Conservation (phyloP, 345 rosid genomes). For the Hibiscus syriacus region DNA sequence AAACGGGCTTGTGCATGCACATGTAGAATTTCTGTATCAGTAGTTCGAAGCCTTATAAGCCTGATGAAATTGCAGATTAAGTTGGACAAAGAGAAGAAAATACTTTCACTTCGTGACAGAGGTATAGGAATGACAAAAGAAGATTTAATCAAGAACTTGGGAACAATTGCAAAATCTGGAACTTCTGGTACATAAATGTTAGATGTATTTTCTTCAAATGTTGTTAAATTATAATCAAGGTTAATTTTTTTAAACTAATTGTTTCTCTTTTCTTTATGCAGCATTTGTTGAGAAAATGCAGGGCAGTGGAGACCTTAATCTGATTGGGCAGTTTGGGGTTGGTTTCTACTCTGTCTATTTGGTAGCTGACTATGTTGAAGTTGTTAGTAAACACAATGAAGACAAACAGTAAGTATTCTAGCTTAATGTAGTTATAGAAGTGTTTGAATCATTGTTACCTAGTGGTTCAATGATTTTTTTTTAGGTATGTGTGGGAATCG, state of each 20-base stretch:
- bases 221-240: not conserved
- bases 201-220: not conserved
- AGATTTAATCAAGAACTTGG: no score
- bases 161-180: no score
- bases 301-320: constrained; percentile 86
- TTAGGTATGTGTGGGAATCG: constrained; percentile 94
- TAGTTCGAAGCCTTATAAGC: not conserved
- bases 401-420: no score
- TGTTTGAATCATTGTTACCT: constrained; percentile 2
- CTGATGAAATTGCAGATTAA: no score
- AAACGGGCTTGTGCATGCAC: not conserved
- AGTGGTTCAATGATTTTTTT: not conserved
- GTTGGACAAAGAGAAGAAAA: no score
- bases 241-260: not conserved
- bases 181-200: constrained; percentile 62
- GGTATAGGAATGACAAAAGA: no score
- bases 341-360: no score
- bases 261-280: constrained; percentile 15
- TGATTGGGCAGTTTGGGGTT: constrained; percentile 96
- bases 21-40: not conserved
- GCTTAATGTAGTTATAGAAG: not conserved
- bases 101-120: no score
- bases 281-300: constrained; percentile 99
- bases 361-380: no score
- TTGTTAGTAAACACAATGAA: no score